A percentile compares a stretch with the other conserved stretches of the same genome.
phyloP scores from a whole-genome alignment of 257 asterid genomes.

The Scutellaria galericulata region DNA sequence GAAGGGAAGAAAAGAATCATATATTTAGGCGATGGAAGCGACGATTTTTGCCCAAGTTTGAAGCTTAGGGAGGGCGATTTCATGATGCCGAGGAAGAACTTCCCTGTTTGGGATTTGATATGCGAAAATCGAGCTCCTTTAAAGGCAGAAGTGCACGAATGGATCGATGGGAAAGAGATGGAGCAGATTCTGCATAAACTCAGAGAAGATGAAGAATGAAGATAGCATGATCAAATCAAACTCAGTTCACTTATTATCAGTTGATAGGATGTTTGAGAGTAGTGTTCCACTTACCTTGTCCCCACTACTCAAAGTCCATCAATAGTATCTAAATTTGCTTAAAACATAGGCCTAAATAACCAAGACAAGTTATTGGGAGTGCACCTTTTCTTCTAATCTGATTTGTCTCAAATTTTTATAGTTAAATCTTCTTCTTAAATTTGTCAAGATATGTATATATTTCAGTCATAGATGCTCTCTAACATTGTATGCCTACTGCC shows the following conservation, averaged over 20 bases:
- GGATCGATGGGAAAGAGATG: conserved; percentile 66
- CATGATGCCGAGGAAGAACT: conserved; percentile 80
- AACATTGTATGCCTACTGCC: too few species aligned
- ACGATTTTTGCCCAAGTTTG: conserved; percentile 65
- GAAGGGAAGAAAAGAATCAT: conserved; percentile 66
- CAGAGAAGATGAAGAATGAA: conserved; percentile 45
- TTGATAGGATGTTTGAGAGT: conserved; percentile 50
- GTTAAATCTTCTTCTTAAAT: too few species aligned
- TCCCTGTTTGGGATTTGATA: conserved; percentile 75
- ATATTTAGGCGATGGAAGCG: conserved; percentile 37
- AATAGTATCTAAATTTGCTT: conserved; percentile 24
- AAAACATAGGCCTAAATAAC: too few species aligned
- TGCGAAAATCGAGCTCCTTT: conserved; percentile 45
- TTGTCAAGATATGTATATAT: too few species aligned
- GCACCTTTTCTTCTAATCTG: too few species aligned
- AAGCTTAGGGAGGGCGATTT: conserved; percentile 53
- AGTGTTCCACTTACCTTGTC: conserved; percentile 44
- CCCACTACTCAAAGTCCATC: conserved; percentile 51
- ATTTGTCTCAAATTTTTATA: too few species aligned
- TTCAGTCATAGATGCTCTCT: too few species aligned
- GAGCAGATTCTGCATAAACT: conserved; percentile 47
- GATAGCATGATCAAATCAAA: conserved; percentile 23
- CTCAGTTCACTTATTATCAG: conserved; percentile 32
- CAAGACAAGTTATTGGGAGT: too few species aligned
- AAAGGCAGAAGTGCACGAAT: conserved; percentile 59